These are phyloP conservation scores for Mycena filopes DNA, from an alignment of 768 basidiomycete species.

Conservation along the genomic window DNA sequence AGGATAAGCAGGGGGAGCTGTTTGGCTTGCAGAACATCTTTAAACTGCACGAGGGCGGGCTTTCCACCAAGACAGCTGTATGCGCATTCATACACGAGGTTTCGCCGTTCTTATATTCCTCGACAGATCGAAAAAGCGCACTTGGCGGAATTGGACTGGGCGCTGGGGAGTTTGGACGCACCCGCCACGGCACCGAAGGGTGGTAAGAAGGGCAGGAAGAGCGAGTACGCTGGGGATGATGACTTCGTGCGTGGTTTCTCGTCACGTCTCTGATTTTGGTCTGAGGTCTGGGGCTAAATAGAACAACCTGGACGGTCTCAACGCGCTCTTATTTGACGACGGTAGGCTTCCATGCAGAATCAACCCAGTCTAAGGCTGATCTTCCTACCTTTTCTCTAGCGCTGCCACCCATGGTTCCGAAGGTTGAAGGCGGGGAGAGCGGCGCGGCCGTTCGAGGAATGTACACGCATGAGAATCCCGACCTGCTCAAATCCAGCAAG, in stretches of 20 bases:
- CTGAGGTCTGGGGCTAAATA: constrained; percentile 38
- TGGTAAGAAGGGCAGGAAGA: constrained; percentile 45
- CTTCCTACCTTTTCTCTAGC: constrained; percentile 42
- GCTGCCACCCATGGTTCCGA: constrained; percentile 50
- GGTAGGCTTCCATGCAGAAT: constrained; percentile 46
- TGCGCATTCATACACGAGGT: not conserved
- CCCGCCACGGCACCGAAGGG: constrained; percentile 44
- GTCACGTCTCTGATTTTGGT: not conserved
- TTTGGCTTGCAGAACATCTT: constrained; percentile 92
- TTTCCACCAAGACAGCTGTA: constrained; percentile 76
- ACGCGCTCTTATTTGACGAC: constrained; percentile 77
- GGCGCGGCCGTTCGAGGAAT: constrained; percentile 66
- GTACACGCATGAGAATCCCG: constrained; percentile 82
- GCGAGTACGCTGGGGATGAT: constrained; percentile 56
- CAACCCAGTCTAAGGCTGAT: not conserved
- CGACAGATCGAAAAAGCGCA: constrained; percentile 81
- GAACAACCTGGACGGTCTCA: constrained; percentile 69
- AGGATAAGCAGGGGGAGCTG: constrained; percentile 78
- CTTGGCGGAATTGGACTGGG: constrained; percentile 83
- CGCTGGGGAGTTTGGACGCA: constrained; percentile 71
- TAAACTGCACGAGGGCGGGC: constrained; percentile 72
- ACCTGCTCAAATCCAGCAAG: constrained; percentile 71
- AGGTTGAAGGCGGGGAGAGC: constrained; percentile 53
- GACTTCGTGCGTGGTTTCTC: constrained; percentile 46
- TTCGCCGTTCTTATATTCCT: not conserved